Conservation (phyloP, 2,329 filamentous ascomycete genomes). For the Fusarium haematococcum region DNA sequence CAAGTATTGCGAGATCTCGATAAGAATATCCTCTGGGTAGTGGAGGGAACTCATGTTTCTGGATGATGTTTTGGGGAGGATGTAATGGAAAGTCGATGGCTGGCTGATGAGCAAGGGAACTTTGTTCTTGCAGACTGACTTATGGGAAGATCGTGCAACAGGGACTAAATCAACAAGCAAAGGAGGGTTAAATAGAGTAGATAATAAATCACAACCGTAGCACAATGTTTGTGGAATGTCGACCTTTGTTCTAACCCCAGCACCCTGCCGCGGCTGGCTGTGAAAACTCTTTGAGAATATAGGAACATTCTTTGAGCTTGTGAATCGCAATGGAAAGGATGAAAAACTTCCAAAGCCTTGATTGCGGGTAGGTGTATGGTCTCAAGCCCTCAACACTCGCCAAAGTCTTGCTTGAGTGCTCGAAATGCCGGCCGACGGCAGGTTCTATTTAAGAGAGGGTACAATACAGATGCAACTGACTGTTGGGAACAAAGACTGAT, state of each 20-base stretch:
- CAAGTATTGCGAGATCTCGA: slow-evolving; percentile 8
- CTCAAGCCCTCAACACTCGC: not conserved
- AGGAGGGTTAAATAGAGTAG: too few species aligned
- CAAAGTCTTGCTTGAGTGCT: not conserved
- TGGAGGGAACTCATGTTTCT: not conserved
- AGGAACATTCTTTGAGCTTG: not conserved
- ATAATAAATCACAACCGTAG: too few species aligned
- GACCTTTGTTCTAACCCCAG: not conserved
- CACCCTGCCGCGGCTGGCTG: not conserved
- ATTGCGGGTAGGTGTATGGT: not conserved
- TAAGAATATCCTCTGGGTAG: slow-evolving; percentile 2
- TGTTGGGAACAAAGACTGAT: too few species aligned
- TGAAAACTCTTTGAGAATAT: not conserved
- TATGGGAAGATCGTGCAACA: not conserved
- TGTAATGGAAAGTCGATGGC: not conserved
- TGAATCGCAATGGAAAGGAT: not conserved
- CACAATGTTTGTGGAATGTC: not conserved
- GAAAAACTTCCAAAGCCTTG: not conserved
- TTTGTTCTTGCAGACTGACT: not conserved
- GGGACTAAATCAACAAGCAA: not conserved
- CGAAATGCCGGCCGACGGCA: not conserved
- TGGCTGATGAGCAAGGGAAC: not conserved
- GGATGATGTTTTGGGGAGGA: not conserved
- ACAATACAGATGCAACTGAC: not conserved
- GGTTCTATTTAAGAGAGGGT: not conserved